Conservation (phyloP, 176 grass and related monocot species). For the Elaeis guineensis region DNA sequence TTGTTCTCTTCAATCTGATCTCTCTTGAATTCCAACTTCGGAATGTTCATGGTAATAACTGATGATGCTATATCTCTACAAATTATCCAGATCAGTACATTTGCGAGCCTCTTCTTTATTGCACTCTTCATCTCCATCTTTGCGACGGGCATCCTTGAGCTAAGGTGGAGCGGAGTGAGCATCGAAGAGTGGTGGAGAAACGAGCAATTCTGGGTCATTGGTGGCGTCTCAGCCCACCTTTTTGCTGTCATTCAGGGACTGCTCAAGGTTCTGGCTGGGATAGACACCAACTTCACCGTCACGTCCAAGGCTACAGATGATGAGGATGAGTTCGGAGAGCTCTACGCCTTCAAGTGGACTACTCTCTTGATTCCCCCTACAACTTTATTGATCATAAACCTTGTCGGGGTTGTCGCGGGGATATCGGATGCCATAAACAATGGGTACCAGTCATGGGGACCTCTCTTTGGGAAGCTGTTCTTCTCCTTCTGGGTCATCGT, state of each 20-base stretch:
- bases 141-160: conserved; percentile 89
- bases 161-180: conserved; percentile 95
- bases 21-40: too few species aligned
- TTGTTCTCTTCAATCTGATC: too few species aligned
- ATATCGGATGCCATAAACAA: conserved; percentile 95
- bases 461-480: conserved; percentile 91
- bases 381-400: conserved; percentile 79
- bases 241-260: conserved; percentile 94
- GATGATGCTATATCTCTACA: background rate
- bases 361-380: conserved; percentile 91
- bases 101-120: conserved; percentile 97
- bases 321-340: conserved; percentile 67
- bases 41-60: too few species aligned
- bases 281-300: conserved; percentile 96
- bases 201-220: conserved; percentile 99
- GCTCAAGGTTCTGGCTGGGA: conserved; percentile 82
- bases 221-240: conserved; percentile 81
- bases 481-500: conserved; percentile 97
- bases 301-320: conserved; percentile 80
- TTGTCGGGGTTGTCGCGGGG: conserved; percentile 87
- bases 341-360: conserved; percentile 98
- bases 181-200: conserved; percentile 99
- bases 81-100: conserved; percentile 76
- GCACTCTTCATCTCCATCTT: conserved; percentile 98
- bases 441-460: conserved; percentile 79